Evolutionary conservation across 2,329 filamentous ascomycete genomes (phyloP).

Genomic region (Diaporthe aspalathi): DNA sequence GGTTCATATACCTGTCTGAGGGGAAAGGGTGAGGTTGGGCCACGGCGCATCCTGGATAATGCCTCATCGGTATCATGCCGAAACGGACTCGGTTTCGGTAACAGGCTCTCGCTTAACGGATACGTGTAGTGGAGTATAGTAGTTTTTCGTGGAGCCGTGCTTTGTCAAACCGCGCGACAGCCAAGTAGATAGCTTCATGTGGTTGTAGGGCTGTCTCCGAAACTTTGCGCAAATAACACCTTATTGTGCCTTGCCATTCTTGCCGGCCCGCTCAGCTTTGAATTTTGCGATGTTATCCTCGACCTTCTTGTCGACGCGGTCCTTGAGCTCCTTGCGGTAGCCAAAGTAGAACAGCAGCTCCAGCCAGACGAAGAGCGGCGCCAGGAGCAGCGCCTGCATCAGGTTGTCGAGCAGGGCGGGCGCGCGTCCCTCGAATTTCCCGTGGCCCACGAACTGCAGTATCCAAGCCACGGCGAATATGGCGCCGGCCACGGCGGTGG

Average conservation of each 20-base stretch:
- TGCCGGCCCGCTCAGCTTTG: conserved; percentile 63
- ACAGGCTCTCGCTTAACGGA: neutral
- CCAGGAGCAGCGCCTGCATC: conserved; percentile 89
- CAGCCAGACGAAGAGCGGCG: conserved; percentile 97
- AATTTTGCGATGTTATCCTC: conserved; percentile 82
- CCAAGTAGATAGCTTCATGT: neutral
- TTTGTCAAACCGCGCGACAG: neutral
- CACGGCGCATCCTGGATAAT: neutral
- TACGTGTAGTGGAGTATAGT: neutral
- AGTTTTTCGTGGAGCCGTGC: neutral
- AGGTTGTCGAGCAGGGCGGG: conserved; percentile 93
- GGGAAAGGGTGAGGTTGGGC: neutral
- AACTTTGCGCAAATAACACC: no score
- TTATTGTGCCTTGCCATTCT: conserved; percentile 65
- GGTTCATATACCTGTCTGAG: neutral
- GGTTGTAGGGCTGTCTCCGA: no score
- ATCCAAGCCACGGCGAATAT: conserved; percentile 84
- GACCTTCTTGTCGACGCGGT: conserved; percentile 81
- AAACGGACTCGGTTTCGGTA: neutral
- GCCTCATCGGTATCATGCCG: neutral
- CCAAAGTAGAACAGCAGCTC: conserved; percentile 91
- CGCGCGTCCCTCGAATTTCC: conserved; percentile 86
- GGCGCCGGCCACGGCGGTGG: conserved; percentile 69
- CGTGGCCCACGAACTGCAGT: conserved; percentile 91
- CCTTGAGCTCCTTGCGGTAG: conserved; percentile 88